Percentiles rank a stretch among this genome's conserved stretches.
These are phyloP conservation scores for Colletotrichum tropicale DNA, from an alignment of 2,329 filamentous ascomycete genomes.

Conservation along the genomic window DNA sequence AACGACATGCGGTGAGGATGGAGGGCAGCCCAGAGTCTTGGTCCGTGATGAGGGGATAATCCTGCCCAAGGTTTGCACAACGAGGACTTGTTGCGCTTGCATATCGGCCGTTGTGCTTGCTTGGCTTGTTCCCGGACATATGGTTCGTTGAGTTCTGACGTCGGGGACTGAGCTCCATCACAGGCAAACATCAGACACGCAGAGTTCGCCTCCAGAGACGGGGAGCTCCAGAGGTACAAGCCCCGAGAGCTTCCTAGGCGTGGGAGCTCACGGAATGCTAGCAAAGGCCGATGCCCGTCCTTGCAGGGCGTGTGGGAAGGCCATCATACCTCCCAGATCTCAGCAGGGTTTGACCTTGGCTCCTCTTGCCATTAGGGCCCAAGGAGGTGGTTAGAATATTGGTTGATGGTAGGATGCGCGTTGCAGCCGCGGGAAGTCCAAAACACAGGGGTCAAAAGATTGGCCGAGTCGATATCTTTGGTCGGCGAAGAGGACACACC, in stretches of 20 bases:
- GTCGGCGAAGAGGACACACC: not conserved
- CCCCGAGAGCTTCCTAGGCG: not conserved
- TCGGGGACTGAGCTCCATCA: not conserved
- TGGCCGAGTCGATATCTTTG: not conserved
- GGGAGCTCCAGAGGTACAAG: not conserved
- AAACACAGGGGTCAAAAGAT: conserved; percentile 16
- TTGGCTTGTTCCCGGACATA: conserved; percentile 4
- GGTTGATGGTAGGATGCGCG: conserved; percentile 3
- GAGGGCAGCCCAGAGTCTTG: conserved; percentile 2
- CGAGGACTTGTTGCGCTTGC: not conserved
- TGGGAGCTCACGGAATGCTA: conserved; percentile 7
- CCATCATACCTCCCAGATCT: not conserved
- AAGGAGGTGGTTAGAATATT: conserved; percentile 16
- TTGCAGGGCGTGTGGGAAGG: conserved; percentile 2
- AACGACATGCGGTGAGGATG: not conserved
- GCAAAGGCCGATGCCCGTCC: conserved; percentile 15
- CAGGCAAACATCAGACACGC: not conserved
- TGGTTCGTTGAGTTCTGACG: conserved; percentile 7
- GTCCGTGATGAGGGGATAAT: not conserved
- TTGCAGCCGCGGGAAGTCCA: conserved; percentile 16
- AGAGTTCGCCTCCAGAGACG: not conserved
- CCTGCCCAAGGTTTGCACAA: not conserved
- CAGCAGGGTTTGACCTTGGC: conserved; percentile 16
- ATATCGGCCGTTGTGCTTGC: not conserved
- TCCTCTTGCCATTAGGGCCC: conserved; percentile 5